Evolutionary conservation across 495 filamentous ascomycete species (phyloP), one percentile per base, ranked within the genome.

Genomic region (Aspergillus ostianus): DNA sequence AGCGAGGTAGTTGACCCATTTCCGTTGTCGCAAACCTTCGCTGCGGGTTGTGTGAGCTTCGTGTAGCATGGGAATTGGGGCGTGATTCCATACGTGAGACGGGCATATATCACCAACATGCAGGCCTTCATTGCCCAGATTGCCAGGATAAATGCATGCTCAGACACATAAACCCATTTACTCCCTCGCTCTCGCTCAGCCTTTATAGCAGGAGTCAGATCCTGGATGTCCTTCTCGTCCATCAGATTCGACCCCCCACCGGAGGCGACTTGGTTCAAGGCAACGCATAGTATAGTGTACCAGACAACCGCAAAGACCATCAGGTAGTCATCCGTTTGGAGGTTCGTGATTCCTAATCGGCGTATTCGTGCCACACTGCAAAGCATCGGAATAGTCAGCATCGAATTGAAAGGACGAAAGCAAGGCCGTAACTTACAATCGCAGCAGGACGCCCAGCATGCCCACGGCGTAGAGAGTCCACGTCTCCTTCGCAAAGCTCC

Each of bases 101-200:
- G 76, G 36, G 71, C 66, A 69, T 82, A 85, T 48, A 84, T 80
- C 47, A 83, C 75, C 59, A 85, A 64, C 79, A 84, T 82, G 67
- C 80, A 83, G 15, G 70, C 64, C 66, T 85, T 85, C 64, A 80
- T 63, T 17, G 69, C 71, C 73, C 77, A 84, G 26, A 85, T 73
- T 6, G 72, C 65, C 20, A 82, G 72, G 13, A 85, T 57, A 64
- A 84, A 83, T 6, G 73, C 70, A 64, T 83, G 75, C 54, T 84
- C 82, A 15, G 80, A 82, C 29, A 84, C 77, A 53, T 83, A 74
- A 6, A 84, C 82, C 74, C 80, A 82, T 73, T 85, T 85, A 48
- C 79, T 82, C 17, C 82, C 82, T 32, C 61, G 65, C 2, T 73
- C 72, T 29, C 82, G 70, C 56, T 80, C 79, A 15, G 67, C 67